A percentile compares a stretch with the other conserved stretches of the same genome.
phyloP scores from a whole-genome alignment of 2,329 filamentous ascomycete genomes.

The Cladorrhinum sp. region DNA sequence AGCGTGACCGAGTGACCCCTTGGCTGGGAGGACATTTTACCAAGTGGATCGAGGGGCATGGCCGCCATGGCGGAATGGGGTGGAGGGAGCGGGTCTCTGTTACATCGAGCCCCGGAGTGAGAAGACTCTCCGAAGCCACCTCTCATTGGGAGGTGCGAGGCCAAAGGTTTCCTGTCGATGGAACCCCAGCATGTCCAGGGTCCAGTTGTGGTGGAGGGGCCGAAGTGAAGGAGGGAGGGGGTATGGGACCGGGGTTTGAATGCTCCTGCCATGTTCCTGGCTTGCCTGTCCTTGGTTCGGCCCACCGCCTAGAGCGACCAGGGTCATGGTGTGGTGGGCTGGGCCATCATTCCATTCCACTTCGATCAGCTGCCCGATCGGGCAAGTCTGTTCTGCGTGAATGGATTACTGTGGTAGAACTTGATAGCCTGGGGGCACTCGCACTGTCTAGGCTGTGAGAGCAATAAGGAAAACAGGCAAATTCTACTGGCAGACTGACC shows the following conservation, averaged over 20 bases:
- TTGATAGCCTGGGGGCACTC: too few species aligned
- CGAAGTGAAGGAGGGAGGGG: slow-evolving; percentile 14
- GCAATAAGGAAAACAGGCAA: not conserved
- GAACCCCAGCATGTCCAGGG: slow-evolving; percentile 14
- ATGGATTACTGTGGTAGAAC: too few species aligned
- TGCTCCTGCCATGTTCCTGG: slow-evolving; percentile 13
- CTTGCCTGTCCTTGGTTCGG: slow-evolving; percentile 3
- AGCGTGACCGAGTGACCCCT: not conserved
- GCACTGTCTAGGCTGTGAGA: not conserved
- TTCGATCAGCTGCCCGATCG: not conserved
- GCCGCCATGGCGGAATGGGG: slow-evolving; percentile 13
- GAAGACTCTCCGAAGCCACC: slow-evolving; percentile 21
- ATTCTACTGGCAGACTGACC: not conserved
- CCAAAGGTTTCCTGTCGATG: slow-evolving; percentile 10
- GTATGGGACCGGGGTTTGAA: slow-evolving; percentile 11
- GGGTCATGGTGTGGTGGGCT: not conserved
- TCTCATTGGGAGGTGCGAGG: slow-evolving; percentile 20
- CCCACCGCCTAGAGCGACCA: not conserved
- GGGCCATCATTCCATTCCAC: not conserved
- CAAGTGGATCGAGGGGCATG: slow-evolving; percentile 16
- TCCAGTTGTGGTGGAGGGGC: slow-evolving; percentile 16
- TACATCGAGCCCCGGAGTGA: slow-evolving; percentile 14
- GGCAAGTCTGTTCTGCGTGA: not conserved
- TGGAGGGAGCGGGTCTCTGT: slow-evolving; percentile 17
- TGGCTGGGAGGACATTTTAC: slow-evolving; percentile 17